Percentiles rank a stretch among this genome's conserved stretches.
Evolutionary conservation across 805 yeast species (phyloP).

Genomic region (Candida coquimbonensis): DNA sequence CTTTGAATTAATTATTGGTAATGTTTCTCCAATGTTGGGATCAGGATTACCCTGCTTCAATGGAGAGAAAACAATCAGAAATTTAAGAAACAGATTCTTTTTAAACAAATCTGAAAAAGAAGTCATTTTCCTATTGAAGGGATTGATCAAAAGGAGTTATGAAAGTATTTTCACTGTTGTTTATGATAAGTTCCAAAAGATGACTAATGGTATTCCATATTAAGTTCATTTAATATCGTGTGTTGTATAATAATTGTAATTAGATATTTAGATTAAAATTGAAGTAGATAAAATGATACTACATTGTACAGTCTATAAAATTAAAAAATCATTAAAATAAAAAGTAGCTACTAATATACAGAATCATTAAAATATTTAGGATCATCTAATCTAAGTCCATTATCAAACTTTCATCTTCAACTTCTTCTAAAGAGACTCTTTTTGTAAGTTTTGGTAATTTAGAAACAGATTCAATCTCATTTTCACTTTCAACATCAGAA

Average conservation of each 20-base stretch:
- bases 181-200: conserved; percentile 93
- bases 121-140: conserved; percentile 72
- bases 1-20: conserved; percentile 74
- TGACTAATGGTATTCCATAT: conserved; percentile 96
- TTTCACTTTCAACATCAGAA: conserved; percentile 3
- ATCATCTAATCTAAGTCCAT: conserved; percentile 10
- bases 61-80: conserved; percentile 69
- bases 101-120: conserved; percentile 77
- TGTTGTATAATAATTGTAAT: no score
- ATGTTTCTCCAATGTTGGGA: conserved; percentile 88
- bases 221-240: conserved; percentile 19
- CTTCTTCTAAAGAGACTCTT: conserved; percentile 19
- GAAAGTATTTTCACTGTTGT: conserved; percentile 90
- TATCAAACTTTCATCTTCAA: conserved; percentile 16
- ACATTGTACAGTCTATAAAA: no score
- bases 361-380: neutral
- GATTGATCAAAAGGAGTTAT: conserved; percentile 69
- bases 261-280: neutral
- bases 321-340: neutral
- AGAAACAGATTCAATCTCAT: neutral
- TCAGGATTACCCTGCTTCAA: conserved; percentile 96
- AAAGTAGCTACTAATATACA: conserved; percentile 1
- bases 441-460: conserved; percentile 16
- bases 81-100: conserved; percentile 71
- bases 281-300: no score